These are phyloP conservation scores for Globisporangium iwayamae DNA, from an alignment of 352 stramenopile genomes.

Conservation along the genomic window DNA sequence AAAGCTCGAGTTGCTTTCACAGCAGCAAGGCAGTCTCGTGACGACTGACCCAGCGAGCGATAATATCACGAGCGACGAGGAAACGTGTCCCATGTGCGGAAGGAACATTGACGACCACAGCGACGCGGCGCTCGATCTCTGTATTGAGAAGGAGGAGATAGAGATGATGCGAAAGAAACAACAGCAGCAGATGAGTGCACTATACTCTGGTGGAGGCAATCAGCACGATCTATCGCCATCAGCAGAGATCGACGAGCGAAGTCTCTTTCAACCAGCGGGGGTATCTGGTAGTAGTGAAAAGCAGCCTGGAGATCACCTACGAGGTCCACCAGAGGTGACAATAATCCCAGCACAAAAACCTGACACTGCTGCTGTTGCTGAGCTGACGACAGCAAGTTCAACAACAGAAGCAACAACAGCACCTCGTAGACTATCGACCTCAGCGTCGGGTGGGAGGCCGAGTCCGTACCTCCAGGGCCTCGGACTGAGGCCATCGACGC, in stretches of 20 bases:
- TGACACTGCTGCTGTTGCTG: neutral
- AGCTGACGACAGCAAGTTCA: neutral
- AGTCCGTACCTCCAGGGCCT: conserved; percentile 17
- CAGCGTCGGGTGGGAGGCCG: conserved; percentile 4
- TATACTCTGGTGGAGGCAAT: neutral
- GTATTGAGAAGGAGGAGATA: conserved; percentile 17
- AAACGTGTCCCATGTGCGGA: conserved; percentile 17
- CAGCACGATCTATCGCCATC: conserved; percentile 1
- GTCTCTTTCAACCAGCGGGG: neutral
- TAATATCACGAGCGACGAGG: conserved; percentile 3
- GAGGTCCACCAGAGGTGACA: neutral
- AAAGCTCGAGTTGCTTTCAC: conserved; percentile 14
- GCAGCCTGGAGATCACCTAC: neutral
- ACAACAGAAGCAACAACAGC: neutral
- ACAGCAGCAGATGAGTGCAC: neutral
- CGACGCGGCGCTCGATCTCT: conserved; percentile 16
- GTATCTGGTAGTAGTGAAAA: neutral
- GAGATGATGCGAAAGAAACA: conserved; percentile 3
- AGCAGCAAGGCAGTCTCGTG: neutral
- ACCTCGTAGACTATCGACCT: conserved; percentile 10
- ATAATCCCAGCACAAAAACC: neutral
- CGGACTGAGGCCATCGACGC: conserved; percentile 10
- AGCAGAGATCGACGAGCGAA: neutral
- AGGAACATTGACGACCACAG: conserved; percentile 18
- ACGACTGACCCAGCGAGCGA: neutral